phyloP scores from a whole-genome alignment of 75 land plant species.

The Chamaecyparis obtusa region DNA sequence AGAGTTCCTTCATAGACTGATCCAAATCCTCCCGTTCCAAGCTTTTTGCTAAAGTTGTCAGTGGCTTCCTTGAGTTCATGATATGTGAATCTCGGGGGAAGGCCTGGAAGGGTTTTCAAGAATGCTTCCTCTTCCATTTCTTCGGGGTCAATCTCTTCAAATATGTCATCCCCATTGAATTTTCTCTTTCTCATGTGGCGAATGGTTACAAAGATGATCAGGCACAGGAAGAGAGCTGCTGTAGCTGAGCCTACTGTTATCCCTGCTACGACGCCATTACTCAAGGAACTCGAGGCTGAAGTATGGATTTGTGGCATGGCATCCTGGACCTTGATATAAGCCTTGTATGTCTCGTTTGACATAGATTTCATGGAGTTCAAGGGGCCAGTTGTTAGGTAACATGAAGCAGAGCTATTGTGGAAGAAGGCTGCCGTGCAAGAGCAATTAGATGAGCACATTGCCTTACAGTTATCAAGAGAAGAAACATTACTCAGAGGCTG shows the following conservation, averaged over 20 bases:
- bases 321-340: slow-evolving; percentile 17
- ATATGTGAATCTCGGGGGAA: slow-evolving; percentile 32
- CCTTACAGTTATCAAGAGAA: slow-evolving; percentile 10
- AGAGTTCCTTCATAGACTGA: slow-evolving; percentile 18
- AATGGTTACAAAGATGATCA: background rate
- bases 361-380: background rate
- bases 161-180: background rate
- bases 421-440: slow-evolving; percentile 18
- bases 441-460: slow-evolving; percentile 14
- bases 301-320: slow-evolving; percentile 19
- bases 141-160: background rate
- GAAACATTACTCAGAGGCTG: slow-evolving; percentile 9
- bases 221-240: background rate
- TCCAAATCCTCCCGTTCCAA: slow-evolving; percentile 41
- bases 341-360: slow-evolving; percentile 7
- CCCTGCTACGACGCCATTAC: slow-evolving; percentile 21
- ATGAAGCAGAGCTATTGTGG: background rate
- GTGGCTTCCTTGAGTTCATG: slow-evolving; percentile 26
- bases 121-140: slow-evolving; percentile 20
- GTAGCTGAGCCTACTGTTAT: slow-evolving; percentile 6
- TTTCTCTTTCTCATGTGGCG: slow-evolving; percentile 6
- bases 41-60: slow-evolving; percentile 14
- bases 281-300: slow-evolving; percentile 28
- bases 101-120: slow-evolving; percentile 25
- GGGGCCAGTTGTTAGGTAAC: background rate